A percentile compares a stretch with the other conserved stretches of the same genome.
These are phyloP conservation scores for Phytophthora uliginosa DNA, from an alignment of 352 stramenopile species.

Conservation along the genomic window DNA sequence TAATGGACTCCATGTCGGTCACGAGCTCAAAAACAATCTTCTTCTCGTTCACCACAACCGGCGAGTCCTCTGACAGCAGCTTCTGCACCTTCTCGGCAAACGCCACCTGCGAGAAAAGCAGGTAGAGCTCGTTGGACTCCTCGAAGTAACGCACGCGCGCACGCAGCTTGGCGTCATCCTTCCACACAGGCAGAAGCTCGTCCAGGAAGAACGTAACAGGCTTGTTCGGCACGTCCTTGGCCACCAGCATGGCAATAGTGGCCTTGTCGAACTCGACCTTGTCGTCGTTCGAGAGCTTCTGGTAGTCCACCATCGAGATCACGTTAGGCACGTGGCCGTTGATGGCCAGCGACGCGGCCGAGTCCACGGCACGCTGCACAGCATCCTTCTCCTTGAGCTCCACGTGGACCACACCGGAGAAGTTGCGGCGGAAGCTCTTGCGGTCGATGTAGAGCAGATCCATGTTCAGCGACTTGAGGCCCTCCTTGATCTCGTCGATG, in stretches of 20 bases:
- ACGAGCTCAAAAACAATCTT: slow-evolving; percentile 83
- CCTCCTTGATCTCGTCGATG: slow-evolving; percentile 86
- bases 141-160: slow-evolving; percentile 77
- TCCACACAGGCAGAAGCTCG: slow-evolving; percentile 76
- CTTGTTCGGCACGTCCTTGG: slow-evolving; percentile 84
- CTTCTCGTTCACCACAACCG: slow-evolving; percentile 68
- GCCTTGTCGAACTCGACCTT: slow-evolving; percentile 90
- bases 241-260: slow-evolving; percentile 82
- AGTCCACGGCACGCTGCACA: slow-evolving; percentile 59
- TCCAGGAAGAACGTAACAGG: slow-evolving; percentile 81
- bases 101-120: slow-evolving; percentile 79
- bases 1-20: slow-evolving; percentile 78
- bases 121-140: slow-evolving; percentile 76
- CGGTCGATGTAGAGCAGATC: slow-evolving; percentile 82
- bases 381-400: slow-evolving; percentile 77
- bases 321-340: slow-evolving; percentile 65
- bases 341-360: slow-evolving; percentile 68
- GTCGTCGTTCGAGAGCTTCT: slow-evolving; percentile 72
- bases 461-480: slow-evolving; percentile 57
- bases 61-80: slow-evolving; percentile 42
- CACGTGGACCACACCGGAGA: slow-evolving; percentile 77
- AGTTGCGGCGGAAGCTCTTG: slow-evolving; percentile 79
- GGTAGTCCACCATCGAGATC: slow-evolving; percentile 64
- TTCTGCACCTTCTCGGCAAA: slow-evolving; percentile 77
- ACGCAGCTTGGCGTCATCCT: slow-evolving; percentile 71